Percentiles rank a stretch among this genome's conserved stretches.
These are phyloP conservation scores for Trichoderma sp. DNA, from an alignment of 2,329 filamentous ascomycete species.

Conservation along the genomic window DNA sequence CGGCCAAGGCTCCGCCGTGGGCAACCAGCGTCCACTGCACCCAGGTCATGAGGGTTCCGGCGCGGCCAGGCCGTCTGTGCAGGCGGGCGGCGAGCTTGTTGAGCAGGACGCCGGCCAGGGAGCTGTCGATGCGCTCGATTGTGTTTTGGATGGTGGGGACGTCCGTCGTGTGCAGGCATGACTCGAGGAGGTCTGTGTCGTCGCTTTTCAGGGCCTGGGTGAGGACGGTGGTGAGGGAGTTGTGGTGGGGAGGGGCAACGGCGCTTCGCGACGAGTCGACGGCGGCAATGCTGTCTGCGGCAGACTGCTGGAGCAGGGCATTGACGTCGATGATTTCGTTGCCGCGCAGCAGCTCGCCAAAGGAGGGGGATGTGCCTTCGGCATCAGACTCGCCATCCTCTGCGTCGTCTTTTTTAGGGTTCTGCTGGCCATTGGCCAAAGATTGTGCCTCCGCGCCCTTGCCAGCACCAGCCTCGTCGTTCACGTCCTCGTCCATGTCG, in stretches of 20 bases:
- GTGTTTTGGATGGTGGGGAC: slow-evolving; percentile 79
- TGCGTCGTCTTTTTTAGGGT: slow-evolving; percentile 34
- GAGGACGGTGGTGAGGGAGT: slow-evolving; percentile 89
- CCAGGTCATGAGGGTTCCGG: slow-evolving; percentile 90
- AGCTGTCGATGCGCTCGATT: slow-evolving; percentile 86
- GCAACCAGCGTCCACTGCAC: slow-evolving; percentile 92
- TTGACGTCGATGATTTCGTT: slow-evolving; percentile 77
- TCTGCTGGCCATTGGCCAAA: slow-evolving; percentile 36
- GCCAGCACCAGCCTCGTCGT: slow-evolving; percentile 30
- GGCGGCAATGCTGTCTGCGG: slow-evolving; percentile 37
- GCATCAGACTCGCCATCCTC: slow-evolving; percentile 48
- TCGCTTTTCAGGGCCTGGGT: slow-evolving; percentile 92
- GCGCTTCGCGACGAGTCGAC: slow-evolving; percentile 51
- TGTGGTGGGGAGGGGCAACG: slow-evolving; percentile 67
- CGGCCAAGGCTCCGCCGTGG: slow-evolving; percentile 88
- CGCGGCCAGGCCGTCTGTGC: slow-evolving; percentile 83
- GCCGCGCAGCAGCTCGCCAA: slow-evolving; percentile 82
- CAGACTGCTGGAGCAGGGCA: slow-evolving; percentile 54
- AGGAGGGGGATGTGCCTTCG: slow-evolving; percentile 66
- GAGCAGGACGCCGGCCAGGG: slow-evolving; percentile 77
- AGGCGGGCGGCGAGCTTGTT: slow-evolving; percentile 85
- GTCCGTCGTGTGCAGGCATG: slow-evolving; percentile 83
- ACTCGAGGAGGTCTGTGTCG: slow-evolving; percentile 86
- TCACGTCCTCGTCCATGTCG: slow-evolving; percentile 48
- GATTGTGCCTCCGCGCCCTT: slow-evolving; percentile 28